Evolutionary conservation across 1,139 yeast genomes (phyloP).

Genomic region (Yamadazyma songkhlaensis): DNA sequence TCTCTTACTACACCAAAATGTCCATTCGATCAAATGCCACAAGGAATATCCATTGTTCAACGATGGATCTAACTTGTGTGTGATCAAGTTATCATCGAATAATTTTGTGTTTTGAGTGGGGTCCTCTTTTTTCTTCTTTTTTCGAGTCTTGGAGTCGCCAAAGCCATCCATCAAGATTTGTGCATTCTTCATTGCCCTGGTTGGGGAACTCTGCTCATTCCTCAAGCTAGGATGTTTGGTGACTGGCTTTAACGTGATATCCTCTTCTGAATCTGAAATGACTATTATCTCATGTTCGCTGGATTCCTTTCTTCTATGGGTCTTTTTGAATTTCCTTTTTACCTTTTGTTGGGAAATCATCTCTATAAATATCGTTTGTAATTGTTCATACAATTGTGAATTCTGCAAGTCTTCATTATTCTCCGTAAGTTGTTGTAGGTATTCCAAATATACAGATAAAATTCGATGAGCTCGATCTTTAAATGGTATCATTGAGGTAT

Average conservation of each 20-base stretch:
- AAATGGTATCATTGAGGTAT: conserved; percentile 20
- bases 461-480: conserved; percentile 18
- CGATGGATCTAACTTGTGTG: conserved; percentile 22
- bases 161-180: background rate
- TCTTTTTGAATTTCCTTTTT: background rate
- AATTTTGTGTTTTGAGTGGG: conserved; percentile 15
- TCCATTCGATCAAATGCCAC: conserved; percentile 36
- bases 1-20: conserved; percentile 31
- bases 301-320: background rate
- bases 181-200: background rate
- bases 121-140: background rate
- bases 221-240: background rate
- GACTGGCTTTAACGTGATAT: background rate
- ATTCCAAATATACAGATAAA: conserved; percentile 1
- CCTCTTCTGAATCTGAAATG: conserved; percentile 29
- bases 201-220: background rate
- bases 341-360: background rate
- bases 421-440: background rate
- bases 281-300: conserved; percentile 1
- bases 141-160: background rate
- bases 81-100: conserved; percentile 31
- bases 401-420: conserved; percentile 2
- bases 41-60: conserved; percentile 20
- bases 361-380: background rate
- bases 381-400: background rate